Conservation (phyloP, 2,329 filamentous ascomycete genomes). For the Aurifilum marmelostoma region DNA sequence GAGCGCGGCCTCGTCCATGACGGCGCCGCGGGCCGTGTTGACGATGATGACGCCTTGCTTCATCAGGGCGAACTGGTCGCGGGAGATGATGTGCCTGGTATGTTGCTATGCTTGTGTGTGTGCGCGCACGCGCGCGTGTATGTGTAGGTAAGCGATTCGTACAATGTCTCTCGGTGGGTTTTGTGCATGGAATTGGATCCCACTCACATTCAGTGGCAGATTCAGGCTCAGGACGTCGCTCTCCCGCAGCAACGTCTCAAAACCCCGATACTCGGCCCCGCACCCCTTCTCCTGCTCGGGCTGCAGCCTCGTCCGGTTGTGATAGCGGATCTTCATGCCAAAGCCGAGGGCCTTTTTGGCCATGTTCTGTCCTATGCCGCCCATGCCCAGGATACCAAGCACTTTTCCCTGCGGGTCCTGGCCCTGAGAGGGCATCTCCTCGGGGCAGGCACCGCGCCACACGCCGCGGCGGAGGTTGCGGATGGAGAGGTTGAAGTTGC, state of each 20-base stretch:
- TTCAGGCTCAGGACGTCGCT: constrained; percentile 83
- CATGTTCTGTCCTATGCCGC: constrained; percentile 79
- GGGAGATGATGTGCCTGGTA: constrained; percentile 77
- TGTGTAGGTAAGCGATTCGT: neutral
- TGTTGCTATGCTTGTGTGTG: constrained; percentile 45
- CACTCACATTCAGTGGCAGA: constrained; percentile 77
- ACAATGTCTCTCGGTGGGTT: neutral
- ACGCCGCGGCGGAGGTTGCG: constrained; percentile 64
- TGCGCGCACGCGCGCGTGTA: neutral
- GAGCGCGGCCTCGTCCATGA: constrained; percentile 81
- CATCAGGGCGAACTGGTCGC: constrained; percentile 73
- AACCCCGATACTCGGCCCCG: constrained; percentile 69
- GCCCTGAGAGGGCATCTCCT: constrained; percentile 46
- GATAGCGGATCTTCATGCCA: constrained; percentile 74
- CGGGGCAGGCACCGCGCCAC: constrained; percentile 61
- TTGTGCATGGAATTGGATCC: constrained; percentile 2
- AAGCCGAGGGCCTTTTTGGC: constrained; percentile 75
- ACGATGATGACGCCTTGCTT: constrained; percentile 77
- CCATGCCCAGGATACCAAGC: constrained; percentile 83
- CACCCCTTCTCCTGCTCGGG: constrained; percentile 52
- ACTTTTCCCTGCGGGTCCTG: constrained; percentile 63
- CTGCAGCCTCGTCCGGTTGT: constrained; percentile 68
- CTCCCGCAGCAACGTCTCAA: constrained; percentile 70
- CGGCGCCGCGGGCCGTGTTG: constrained; percentile 81
- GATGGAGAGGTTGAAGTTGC: constrained; percentile 73